Evolutionary conservation across 2,329 filamentous ascomycete genomes (phyloP), one percentile per base, ranked within the genome.

Genomic region (Hypoxylon sp.): DNA sequence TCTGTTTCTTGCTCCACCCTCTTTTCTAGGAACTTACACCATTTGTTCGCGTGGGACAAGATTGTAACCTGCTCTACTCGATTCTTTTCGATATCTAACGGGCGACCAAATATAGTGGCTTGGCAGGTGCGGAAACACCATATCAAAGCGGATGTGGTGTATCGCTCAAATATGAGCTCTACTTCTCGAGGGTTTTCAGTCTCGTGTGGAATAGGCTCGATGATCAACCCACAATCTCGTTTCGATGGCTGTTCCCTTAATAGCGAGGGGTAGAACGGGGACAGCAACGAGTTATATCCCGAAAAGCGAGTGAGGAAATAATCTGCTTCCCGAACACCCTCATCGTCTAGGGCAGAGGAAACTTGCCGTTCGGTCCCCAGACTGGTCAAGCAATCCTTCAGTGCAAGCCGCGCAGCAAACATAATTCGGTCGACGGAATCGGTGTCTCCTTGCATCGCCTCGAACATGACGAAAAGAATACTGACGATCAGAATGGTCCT

Each of bases 391-490:
- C 50, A 55, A 54, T 55, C 66, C 40, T 71, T 57, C n/a, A 72
- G 50, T 1, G 61, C 48, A 3, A 55, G 17, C 35, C 69, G 65
- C 1, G 70, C 50, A 8, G 44, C 35, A 17, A 59, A 55, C 37
- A 70, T 65, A 25, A 72, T 56, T 13, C 46, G 55, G 14, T 72
- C 70, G 46, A 71, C 61, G 6, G 65, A 61, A 2, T 69, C 63
- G 20, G 56, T 60, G 17, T 72, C 63, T 27, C 70, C 70, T 31
- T 72, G 65, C 42, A 72, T 68, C 44, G 66, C 48, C 58, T 72
- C 70, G 44, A 70, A 72, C 6, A 71, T 49, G 44, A 72, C 58
- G 61, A 71, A 65, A 2, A 72, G 63, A 33, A 72, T 63, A 31
- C 70, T 72, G 30, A 66, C 22, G 31, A 72, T 66, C 11, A 72